Conservation (phyloP, 257 asterid species). For the Solanum microdontum region DNA sequence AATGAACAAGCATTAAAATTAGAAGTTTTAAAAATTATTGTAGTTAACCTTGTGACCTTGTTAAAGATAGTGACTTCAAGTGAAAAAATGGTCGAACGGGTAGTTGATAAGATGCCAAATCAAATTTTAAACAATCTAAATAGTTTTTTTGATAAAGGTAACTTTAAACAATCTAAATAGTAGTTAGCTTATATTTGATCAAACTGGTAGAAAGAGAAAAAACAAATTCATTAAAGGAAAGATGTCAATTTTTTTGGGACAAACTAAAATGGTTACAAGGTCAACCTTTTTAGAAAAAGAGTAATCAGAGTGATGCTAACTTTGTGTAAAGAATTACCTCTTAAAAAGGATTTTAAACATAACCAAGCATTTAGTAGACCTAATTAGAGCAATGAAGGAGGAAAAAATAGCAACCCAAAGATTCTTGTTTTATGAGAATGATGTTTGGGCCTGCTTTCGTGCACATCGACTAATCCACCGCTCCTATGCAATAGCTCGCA, state of each 20-base stretch:
- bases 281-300: neutral
- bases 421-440: neutral
- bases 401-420: neutral
- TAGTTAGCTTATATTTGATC: neutral
- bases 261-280: neutral
- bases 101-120: neutral
- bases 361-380: neutral
- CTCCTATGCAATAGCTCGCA: neutral
- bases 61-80: neutral
- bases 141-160: no score
- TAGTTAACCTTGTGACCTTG: neutral
- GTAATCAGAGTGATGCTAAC: neutral
- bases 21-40: neutral
- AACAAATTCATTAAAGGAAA: neutral
- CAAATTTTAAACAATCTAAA: neutral
- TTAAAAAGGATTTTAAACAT: neutral
- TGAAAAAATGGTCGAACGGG: neutral
- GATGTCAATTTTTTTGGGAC: neutral
- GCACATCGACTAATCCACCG: neutral
- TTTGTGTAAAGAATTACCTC: neutral
- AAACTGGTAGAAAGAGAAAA: neutral
- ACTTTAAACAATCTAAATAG: neutral
- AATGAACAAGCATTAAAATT: neutral
- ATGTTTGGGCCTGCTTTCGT: neutral
- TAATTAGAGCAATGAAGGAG: neutral